Percentiles rank a stretch among this genome's conserved stretches.
Evolutionary conservation across 495 filamentous ascomycete genomes (phyloP).

Genomic region (Aspergillus steynii): DNA sequence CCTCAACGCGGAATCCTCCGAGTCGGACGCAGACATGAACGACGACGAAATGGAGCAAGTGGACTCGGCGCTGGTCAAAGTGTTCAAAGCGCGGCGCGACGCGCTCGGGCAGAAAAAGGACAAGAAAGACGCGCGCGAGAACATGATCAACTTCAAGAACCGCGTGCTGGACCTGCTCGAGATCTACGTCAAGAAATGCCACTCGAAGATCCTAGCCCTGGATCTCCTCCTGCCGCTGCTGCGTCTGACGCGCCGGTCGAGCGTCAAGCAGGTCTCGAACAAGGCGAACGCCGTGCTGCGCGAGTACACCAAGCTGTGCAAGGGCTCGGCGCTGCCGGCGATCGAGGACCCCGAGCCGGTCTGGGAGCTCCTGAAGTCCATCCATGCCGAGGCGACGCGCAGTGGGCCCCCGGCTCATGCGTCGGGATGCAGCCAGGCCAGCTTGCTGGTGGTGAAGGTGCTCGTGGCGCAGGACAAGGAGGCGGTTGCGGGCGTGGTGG

Average conservation of each 20-base stretch:
- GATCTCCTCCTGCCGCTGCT: conserved; percentile 68
- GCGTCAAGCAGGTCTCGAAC: conserved; percentile 68
- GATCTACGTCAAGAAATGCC: conserved; percentile 81
- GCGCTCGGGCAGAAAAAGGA: conserved; percentile 69
- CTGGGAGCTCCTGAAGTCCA: conserved; percentile 59
- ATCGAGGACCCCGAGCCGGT: conserved; percentile 45
- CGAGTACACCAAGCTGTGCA: conserved; percentile 68
- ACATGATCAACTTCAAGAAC: conserved; percentile 93
- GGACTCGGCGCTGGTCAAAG: conserved; percentile 75
- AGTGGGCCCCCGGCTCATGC: conserved; percentile 60
- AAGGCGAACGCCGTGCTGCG: conserved; percentile 69
- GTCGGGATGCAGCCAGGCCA: conserved; percentile 60
- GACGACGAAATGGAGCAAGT: conserved; percentile 95
- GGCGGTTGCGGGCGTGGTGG: conserved; percentile 48
- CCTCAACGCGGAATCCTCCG: conserved; percentile 51
- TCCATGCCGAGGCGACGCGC: conserved; percentile 72
- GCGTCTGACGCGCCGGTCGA: conserved; percentile 58
- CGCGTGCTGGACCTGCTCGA: conserved; percentile 84
- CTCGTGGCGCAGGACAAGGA: conserved; percentile 52
- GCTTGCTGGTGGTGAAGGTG: conserved; percentile 62
- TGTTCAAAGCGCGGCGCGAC: conserved; percentile 75
- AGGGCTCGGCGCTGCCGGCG: conserved; percentile 51
- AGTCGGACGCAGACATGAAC: conserved; percentile 78
- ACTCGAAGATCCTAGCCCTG: conserved; percentile 63
- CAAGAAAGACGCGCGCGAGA: conserved; percentile 81